Evolutionary conservation across 2,329 filamentous ascomycete species (phyloP), one percentile per base, ranked within the genome.

Genomic region (Tolypocladium inflatum): DNA sequence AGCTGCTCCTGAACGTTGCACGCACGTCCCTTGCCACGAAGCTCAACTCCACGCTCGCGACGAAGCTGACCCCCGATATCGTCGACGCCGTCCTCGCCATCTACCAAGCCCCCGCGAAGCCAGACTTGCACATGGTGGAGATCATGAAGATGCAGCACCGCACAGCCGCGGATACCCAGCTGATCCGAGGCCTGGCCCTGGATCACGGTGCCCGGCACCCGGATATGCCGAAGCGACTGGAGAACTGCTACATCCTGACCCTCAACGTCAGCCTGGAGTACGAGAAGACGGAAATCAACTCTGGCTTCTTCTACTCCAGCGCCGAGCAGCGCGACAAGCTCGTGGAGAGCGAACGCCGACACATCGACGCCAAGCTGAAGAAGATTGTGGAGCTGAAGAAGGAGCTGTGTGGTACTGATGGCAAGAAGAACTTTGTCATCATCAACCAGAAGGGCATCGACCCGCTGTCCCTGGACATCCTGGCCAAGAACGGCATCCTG

Each of bases 121-220:
- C 95, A 58, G 94, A 99, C 76, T 76, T 99, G 69, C 93, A 97
- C 80, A 99, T 99, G 94, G 83, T 99, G 65, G 94, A 99, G 77
- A 97, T 99, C 68, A 99, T 99, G 94, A 97, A 96, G 74, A 97
- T 99, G 93, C 94, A 99, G 78, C 94, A 99, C 79, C 89, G 93
- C 66, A 91, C 90, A 56, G 92, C 93, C 59, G 90, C 94, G 38
- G 94, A 99, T 74, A 99, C 94, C 58, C 91, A 96, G 74, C 85
- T 99, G 60, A 97, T 99, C 73, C 86, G 89, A 63, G 94, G 94
- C 60, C 81, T 99, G 59, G 94, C 91, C 11, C 79, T 99, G 61
- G 94, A 99, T 69, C 94, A 99, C 74, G 94, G 94, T 64, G 92
- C 94, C 15, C 85, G 94, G 70, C 94, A 99, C 76, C 94, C 94